phyloP scores from a whole-genome alignment of 768 basidiomycete species.

The Steccherinum ochraceum region DNA sequence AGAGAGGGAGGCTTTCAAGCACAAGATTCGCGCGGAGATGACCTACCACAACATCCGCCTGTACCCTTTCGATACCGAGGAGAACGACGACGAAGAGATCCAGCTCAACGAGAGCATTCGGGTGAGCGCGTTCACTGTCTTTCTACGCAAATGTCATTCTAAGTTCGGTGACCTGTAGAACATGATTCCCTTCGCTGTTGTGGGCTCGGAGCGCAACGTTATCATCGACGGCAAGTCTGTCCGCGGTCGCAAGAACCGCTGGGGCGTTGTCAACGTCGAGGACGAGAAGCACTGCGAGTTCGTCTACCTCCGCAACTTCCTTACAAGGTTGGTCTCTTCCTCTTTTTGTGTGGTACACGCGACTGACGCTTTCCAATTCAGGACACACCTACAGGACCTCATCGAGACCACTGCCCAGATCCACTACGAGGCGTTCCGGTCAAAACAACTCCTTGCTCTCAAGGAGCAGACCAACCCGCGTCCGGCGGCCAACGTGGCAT shows the following conservation, averaged over 20 bases:
- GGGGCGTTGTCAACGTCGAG: constrained; percentile 98
- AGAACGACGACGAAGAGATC: constrained; percentile 89
- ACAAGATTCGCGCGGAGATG: constrained; percentile 91
- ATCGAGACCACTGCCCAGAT: constrained; percentile 99
- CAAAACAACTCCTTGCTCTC: constrained; percentile 93
- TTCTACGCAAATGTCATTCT: not conserved
- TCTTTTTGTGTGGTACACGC: no score
- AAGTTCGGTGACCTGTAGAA: constrained; percentile 37
- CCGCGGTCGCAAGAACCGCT: constrained; percentile 93
- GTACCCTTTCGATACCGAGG: constrained; percentile 96
- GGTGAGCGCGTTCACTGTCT: constrained; percentile 38
- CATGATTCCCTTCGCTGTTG: constrained; percentile 95
- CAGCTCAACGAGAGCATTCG: constrained; percentile 86
- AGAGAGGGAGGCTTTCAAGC: constrained; percentile 90
- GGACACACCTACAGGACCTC: constrained; percentile 95
- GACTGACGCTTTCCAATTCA: constrained; percentile 24
- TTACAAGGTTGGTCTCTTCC: constrained; percentile 60
- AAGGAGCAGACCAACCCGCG: constrained; percentile 86
- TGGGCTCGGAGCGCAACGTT: constrained; percentile 94
- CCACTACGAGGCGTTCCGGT: constrained; percentile 99
- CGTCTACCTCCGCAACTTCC: constrained; percentile 93
- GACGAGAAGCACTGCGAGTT: constrained; percentile 98
- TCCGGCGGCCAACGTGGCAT: constrained; percentile 26
- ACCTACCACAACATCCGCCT: constrained; percentile 87
- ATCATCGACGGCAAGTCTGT: constrained; percentile 95